Evolutionary conservation across 148 eudicot species (phyloP).

Genomic region (Rhododendron henanense): DNA sequence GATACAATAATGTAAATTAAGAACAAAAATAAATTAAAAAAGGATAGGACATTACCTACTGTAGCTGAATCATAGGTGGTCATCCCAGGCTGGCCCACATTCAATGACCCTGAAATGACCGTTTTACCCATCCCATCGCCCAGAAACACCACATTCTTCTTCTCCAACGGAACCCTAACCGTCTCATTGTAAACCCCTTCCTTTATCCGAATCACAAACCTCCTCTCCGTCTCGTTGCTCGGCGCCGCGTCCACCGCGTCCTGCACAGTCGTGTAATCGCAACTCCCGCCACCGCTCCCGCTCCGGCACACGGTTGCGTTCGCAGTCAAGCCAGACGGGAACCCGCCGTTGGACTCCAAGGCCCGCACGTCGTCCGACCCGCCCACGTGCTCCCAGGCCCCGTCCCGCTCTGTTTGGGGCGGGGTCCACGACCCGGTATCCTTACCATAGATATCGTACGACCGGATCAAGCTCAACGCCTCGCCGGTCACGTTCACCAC

Average conservation of each 20-base stretch:
- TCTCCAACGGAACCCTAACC: constrained; percentile 61
- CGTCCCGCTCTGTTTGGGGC: constrained; percentile 62
- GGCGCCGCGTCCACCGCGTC: constrained; percentile 66
- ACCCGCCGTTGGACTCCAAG: constrained; percentile 23
- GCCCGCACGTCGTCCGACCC: constrained; percentile 5
- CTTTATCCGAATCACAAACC: constrained; percentile 55
- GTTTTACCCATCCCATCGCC: constrained; percentile 92
- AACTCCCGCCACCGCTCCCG: constrained; percentile 8
- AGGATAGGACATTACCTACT: constrained; percentile 44
- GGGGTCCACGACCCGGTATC: constrained; percentile 44
- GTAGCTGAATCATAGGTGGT: constrained; percentile 73
- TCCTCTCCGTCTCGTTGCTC: constrained; percentile 18
- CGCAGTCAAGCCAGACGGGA: constrained; percentile 23
- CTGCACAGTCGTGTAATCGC: constrained; percentile 50
- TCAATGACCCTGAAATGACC: constrained; percentile 58
- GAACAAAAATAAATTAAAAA: neutral
- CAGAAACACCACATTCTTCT: constrained; percentile 66
- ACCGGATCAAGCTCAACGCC: constrained; percentile 50
- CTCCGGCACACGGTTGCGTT: constrained; percentile 61
- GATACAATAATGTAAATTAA: neutral
- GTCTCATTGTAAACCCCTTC: constrained; percentile 76
- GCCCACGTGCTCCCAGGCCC: constrained; percentile 55
- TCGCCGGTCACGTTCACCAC: constrained; percentile 44
- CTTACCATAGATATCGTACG: constrained; percentile 44
- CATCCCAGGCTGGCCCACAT: constrained; percentile 53